Conservation (phyloP, 768 basidiomycete genomes). For the Clitopilus passeckerianus region DNA sequence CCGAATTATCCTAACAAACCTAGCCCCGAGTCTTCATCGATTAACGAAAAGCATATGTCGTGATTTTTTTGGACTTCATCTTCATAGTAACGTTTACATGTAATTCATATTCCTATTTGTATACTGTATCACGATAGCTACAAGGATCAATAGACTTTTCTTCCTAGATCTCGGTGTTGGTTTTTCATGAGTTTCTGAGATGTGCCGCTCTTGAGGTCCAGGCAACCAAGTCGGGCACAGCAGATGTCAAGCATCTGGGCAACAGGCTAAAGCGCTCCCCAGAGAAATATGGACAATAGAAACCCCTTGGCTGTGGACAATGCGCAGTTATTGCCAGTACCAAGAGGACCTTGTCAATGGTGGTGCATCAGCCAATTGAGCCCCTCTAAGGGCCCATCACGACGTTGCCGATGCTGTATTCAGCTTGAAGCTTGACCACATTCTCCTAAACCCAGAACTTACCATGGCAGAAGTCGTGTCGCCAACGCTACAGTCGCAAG, state of each 20-base stretch:
- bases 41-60: neutral
- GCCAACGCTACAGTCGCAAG: slow-evolving; percentile 24
- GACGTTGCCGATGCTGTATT: neutral
- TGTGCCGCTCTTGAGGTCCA: no score
- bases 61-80: neutral
- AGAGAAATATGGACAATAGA: no score
- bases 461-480: neutral
- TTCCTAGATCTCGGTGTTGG: no score
- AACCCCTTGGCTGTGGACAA: no score
- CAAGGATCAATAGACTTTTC: no score
- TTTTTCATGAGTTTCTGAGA: no score
- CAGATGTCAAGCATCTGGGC: no score
- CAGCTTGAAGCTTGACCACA: neutral
- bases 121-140: no score
- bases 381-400: neutral
- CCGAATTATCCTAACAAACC: neutral
- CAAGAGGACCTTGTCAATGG: no score
- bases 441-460: neutral
- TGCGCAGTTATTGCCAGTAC: neutral
- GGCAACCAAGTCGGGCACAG: no score
- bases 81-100: neutral
- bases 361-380: neutral
- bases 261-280: no score
- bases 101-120: no score
- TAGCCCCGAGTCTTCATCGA: neutral